Conservation (phyloP, 2,329 filamentous ascomycete genomes). For the Hypoxylon sp. region DNA sequence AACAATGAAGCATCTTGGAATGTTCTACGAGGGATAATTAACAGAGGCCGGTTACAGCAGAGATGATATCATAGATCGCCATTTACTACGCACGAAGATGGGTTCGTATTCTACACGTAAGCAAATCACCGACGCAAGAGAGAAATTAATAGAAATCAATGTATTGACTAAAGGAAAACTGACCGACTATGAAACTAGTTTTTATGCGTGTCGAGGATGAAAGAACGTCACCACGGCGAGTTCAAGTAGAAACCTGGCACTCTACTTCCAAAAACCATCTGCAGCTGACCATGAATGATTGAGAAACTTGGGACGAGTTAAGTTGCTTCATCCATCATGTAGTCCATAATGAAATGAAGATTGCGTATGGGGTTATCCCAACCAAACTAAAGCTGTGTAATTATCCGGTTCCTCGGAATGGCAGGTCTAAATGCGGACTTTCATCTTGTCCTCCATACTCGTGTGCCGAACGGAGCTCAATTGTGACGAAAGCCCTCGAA, state of each 20-base stretch:
- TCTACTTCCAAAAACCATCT: constrained; percentile 37
- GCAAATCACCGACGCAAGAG: constrained; percentile 23
- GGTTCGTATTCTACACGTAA: constrained; percentile 1
- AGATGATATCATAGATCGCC: no score
- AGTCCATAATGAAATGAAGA: not conserved
- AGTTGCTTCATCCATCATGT: constrained; percentile 6
- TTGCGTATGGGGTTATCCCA: not conserved
- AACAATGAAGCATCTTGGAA: not conserved
- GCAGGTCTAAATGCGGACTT: not conserved
- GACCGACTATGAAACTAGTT: constrained; percentile 42
- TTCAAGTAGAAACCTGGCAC: constrained; percentile 42
- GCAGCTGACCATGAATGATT: constrained; percentile 33
- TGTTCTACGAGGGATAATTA: not conserved
- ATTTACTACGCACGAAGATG: not conserved
- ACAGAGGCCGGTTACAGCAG: no score
- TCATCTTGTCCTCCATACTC: constrained; percentile 11
- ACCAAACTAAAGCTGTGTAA: not conserved
- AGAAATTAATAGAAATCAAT: constrained; percentile 41
- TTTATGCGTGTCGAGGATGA: constrained; percentile 37
- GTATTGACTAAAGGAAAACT: constrained; percentile 49
- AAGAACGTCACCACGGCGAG: constrained; percentile 40
- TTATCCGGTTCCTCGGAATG: constrained; percentile 5
- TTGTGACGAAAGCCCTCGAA: not conserved
- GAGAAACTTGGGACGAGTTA: constrained; percentile 3
- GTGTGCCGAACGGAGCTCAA: not conserved